These are phyloP conservation scores for Fallopia convolvulus DNA, from an alignment of 148 eudicot species.

Conservation along the genomic window DNA sequence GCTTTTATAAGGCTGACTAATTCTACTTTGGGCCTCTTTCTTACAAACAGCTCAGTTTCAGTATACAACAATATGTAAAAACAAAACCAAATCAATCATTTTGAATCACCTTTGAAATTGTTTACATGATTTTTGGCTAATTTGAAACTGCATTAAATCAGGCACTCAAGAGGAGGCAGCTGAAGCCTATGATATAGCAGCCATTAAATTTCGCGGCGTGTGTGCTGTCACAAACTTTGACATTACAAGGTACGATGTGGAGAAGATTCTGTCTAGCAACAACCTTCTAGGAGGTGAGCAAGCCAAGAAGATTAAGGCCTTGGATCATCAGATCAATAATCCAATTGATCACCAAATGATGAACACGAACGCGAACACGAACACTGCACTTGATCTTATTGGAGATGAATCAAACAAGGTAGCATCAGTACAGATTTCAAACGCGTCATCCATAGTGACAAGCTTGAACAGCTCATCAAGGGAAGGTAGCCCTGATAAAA, in stretches of 20 bases:
- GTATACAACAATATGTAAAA: too few species aligned
- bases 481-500: conserved; percentile 63
- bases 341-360: neutral
- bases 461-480: conserved; percentile 73
- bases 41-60: neutral
- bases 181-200: conserved; percentile 94
- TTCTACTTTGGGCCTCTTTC: conserved; percentile 5
- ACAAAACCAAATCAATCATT: too few species aligned
- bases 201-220: conserved; percentile 74
- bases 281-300: conserved; percentile 59
- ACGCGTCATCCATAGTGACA: conserved; percentile 54
- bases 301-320: conserved; percentile 42
- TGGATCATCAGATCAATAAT: conserved; percentile 8
- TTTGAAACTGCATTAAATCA: conserved; percentile 9
- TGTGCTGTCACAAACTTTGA: conserved; percentile 90
- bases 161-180: conserved; percentile 98
- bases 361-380: too few species aligned
- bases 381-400: neutral
- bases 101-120: too few species aligned
- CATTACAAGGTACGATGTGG: conserved; percentile 58
- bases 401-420: conserved; percentile 12
- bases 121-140: neutral
- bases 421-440: conserved; percentile 33
- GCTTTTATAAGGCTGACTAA: conserved; percentile 36
- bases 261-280: conserved; percentile 57